Evolutionary conservation across 2,329 filamentous ascomycete species (phyloP).

Genomic region (Dichotomopilus funicola): DNA sequence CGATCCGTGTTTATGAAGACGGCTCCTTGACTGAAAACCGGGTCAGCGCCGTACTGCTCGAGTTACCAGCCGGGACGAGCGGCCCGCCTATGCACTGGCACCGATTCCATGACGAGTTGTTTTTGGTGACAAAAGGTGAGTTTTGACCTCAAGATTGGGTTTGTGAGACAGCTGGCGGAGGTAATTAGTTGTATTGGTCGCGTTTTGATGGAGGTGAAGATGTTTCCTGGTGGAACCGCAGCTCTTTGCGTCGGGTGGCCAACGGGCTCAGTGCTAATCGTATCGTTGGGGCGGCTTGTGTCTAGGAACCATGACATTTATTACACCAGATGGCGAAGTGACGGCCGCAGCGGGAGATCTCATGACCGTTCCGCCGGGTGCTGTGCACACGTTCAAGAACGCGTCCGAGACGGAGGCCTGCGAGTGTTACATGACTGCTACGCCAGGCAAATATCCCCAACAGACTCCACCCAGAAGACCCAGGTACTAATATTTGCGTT

Average conservation of each 20-base stretch:
- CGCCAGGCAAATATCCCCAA: slow-evolving; percentile 23
- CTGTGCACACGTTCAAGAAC: slow-evolving; percentile 32
- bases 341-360: slow-evolving; percentile 28
- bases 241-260: no score
- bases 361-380: slow-evolving; percentile 32
- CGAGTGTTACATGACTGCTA: slow-evolving; percentile 34
- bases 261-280: no score
- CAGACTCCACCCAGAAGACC: background rate
- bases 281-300: background rate
- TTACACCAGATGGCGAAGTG: slow-evolving; percentile 29
- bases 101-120: slow-evolving; percentile 33
- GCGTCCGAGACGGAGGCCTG: slow-evolving; percentile 28
- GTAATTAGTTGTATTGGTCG: no score
- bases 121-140: slow-evolving; percentile 31
- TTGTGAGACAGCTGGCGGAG: no score
- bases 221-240: no score
- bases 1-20: slow-evolving; percentile 32
- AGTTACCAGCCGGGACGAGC: slow-evolving; percentile 28
- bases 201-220: no score
- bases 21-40: slow-evolving; percentile 31
- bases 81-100: slow-evolving; percentile 35
- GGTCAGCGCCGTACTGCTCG: slow-evolving; percentile 28
- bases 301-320: slow-evolving; percentile 28
- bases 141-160: no score
- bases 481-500: no score